A percentile compares a stretch with the other conserved stretches of the same genome.
These are phyloP conservation scores for Pyrus betulifolia DNA, from an alignment of 306 rosid species.

Conservation along the genomic window DNA sequence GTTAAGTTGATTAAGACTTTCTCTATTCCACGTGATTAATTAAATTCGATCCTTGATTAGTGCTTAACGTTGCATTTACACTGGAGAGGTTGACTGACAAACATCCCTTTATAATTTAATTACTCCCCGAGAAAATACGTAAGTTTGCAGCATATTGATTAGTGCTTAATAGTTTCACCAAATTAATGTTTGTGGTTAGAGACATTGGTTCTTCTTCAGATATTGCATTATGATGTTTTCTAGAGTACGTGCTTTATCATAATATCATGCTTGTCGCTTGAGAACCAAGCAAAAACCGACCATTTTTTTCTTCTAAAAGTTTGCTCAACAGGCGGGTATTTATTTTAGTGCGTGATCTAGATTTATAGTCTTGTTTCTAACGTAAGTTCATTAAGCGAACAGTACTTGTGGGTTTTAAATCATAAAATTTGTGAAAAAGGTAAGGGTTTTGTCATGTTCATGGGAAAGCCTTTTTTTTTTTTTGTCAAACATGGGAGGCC, in stretches of 20 bases:
- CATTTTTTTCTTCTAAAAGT: background rate
- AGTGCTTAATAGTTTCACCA: background rate
- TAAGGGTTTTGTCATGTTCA: background rate
- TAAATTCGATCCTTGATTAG: background rate
- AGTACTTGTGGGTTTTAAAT: background rate
- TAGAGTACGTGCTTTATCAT: background rate
- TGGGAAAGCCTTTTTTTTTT: background rate
- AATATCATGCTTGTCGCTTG: background rate
- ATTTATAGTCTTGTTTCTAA: too few relatives aligned
- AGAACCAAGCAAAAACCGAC: background rate
- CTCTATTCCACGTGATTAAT: constrained; percentile 23
- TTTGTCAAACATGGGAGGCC: background rate
- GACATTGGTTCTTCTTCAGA: background rate
- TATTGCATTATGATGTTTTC: background rate
- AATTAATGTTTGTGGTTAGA: background rate
- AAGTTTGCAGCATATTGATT: too few relatives aligned
- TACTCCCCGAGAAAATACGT: too few relatives aligned
- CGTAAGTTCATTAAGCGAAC: too few relatives aligned
- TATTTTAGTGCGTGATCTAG: background rate
- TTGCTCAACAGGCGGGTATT: too few relatives aligned
- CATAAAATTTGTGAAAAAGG: background rate
- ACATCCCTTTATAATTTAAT: background rate
- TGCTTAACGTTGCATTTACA: background rate
- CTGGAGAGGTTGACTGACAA: background rate
- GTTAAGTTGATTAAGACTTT: background rate